Evolutionary conservation across 176 grass and related monocot species (phyloP).

Genomic region (sorghum (Sorghum bicolor)): Sorghum_bicolor_NCBIv3 NC_012873.2:65237001-65237500

Average conservation of each 20-base stretch:
- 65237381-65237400: neutral
- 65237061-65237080: too few relatives aligned
- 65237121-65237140: neutral
- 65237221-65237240: neutral
- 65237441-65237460: neutral
- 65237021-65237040: neutral
- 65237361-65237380: neutral
- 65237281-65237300: neutral
- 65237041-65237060: neutral
- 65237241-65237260: neutral
- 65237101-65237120: neutral
- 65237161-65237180: neutral
- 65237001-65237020: neutral
- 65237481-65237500: neutral
- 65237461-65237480: neutral
- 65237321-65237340: neutral
- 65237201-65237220: neutral
- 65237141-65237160: neutral
- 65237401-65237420: neutral
- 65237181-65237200: neutral
- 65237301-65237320: neutral
- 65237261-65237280: neutral
- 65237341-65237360: neutral
- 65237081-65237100: neutral
- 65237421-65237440: neutral